Evolutionary conservation across 108 stramenopile species (phyloP), one percentile per base, ranked within the genome.

Genomic region (Nannochloropsis granulata): DNA sequence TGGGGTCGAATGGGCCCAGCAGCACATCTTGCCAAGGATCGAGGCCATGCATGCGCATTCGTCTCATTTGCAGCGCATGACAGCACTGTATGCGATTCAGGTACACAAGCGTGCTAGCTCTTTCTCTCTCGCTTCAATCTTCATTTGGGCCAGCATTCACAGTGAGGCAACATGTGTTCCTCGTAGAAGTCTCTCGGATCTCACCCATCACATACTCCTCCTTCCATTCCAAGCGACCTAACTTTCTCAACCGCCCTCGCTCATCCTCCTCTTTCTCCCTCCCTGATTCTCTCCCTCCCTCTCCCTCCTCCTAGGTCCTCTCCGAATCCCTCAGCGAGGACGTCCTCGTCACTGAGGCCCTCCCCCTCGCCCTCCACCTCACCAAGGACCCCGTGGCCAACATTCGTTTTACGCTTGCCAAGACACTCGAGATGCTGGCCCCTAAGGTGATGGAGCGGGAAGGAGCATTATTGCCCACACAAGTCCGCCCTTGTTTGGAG

Each of bases 371-470:
- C n/a, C 83, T 98, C 23, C 91, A 94, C 80, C 95, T 99, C 95
- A 94, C 95, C 8, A 91, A 89, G 11, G 98, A 99, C 84, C 89
- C 92, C n/a, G 96, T 97, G 24, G 93, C 98, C 12, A 99, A 99
- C 88, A 95, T 99, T 44, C 93, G 98, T 26, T 96, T 99, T 86
- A 97, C 96, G 89, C 96, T 96, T 23, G 95, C 96, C 34, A 96
- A 96, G 89, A 94, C 92, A 13, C 87, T 99, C 78, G 92, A 91
- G 78, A 86, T 86, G 23, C 87, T 98, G 24, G 94, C 93, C 16
- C 91, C 93, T 16, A 78, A 85, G 23, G 84, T 84, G 24, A 26
- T 44, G 84, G 23, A 19, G 71, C 13, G 13, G 13, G 21, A 13
- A 23, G n/a, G 78, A 3, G 25, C 44, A 34, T 25, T 13, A 21